phyloP scores from a whole-genome alignment of 1,284 basidiomycete species.

The Moesziomyces globuligerus region DNA sequence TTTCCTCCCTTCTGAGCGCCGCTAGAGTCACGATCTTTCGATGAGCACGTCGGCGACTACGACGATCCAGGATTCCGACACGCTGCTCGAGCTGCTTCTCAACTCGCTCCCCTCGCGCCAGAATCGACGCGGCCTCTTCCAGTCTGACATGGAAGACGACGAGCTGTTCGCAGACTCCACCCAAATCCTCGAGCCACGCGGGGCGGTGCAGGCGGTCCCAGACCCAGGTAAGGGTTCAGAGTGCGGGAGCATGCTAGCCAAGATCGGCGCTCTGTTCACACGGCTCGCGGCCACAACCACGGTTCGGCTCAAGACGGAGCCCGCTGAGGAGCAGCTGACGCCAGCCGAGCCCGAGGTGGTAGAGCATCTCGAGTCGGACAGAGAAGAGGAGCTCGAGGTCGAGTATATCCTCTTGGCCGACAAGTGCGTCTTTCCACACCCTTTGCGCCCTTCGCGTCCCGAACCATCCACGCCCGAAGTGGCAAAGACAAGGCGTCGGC shows the following conservation, averaged over 20 bases:
- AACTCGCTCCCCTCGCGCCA: background rate
- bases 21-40: no score
- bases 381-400: slow-evolving; percentile 22
- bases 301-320: no score
- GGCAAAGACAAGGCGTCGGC: background rate
- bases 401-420: slow-evolving; percentile 36
- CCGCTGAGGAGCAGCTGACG: no score
- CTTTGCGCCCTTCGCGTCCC: no score
- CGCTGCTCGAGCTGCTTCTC: background rate
- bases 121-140: background rate
- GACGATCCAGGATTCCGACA: background rate
- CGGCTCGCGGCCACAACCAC: no score
- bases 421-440: slow-evolving; percentile 1
- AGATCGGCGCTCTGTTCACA: background rate
- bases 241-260: background rate
- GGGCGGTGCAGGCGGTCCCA: no score
- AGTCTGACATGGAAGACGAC: background rate
- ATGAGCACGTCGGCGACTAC: background rate
- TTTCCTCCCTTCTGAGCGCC: no score
- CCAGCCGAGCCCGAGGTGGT: no score
- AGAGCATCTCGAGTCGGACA: background rate
- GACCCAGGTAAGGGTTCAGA: no score
- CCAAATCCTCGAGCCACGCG: no score
- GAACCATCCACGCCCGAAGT: background rate
- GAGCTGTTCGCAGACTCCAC: background rate